Conservation (phyloP, 2,329 filamentous ascomycete genomes). For the Xylaria sp. region DNA sequence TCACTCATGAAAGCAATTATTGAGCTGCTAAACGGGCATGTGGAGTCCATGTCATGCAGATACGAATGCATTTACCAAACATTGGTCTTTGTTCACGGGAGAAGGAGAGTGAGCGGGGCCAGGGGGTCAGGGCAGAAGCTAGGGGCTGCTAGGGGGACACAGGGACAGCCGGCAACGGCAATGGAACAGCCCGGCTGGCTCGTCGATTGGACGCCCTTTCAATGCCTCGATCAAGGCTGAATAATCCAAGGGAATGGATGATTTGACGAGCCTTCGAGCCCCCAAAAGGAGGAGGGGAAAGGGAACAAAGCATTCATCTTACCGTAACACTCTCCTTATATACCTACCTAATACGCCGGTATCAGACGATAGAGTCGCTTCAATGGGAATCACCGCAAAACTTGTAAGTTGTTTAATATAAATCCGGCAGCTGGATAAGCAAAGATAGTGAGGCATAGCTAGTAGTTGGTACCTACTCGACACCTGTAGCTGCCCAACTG, state of each 20-base stretch:
- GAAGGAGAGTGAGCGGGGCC: neutral
- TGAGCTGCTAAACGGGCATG: neutral
- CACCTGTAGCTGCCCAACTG: too few species aligned
- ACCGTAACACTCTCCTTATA: too few species aligned
- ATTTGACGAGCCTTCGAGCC: neutral
- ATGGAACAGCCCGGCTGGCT: neutral
- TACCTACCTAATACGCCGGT: neutral
- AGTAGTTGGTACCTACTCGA: too few species aligned
- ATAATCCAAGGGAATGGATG: neutral
- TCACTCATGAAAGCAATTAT: neutral
- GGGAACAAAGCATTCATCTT: conserved; percentile 1
- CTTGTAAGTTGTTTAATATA: too few species aligned
- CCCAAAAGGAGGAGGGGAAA: neutral
- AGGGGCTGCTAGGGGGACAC: too few species aligned
- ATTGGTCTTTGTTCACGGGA: neutral
- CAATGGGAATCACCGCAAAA: too few species aligned
- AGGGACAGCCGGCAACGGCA: neutral
- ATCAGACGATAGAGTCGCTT: too few species aligned
- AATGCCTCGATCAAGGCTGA: neutral
- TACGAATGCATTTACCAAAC: conserved; percentile 1
- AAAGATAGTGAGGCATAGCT: too few species aligned
- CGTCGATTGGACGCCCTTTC: conserved; percentile 15
- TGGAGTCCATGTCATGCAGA: conserved; percentile 10
- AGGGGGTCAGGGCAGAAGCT: neutral
- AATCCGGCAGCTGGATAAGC: too few species aligned